phyloP scores from a whole-genome alignment of 768 basidiomycete species.

The Tulasnella sp. region DNA sequence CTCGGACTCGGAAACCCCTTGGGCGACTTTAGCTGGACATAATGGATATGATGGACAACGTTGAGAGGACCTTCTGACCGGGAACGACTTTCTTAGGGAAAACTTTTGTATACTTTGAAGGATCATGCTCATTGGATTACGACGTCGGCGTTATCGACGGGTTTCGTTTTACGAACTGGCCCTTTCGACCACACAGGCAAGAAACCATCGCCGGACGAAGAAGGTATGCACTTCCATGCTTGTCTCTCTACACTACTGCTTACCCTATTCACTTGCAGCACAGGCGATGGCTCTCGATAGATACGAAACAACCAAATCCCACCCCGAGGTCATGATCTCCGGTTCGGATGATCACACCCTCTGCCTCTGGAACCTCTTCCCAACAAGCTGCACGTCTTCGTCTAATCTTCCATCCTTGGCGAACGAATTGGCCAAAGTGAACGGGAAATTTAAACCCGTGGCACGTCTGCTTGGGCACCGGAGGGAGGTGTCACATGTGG shows the following conservation, averaged over 20 bases:
- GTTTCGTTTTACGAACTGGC: constrained; percentile 89
- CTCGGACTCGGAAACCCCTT: constrained; percentile 84
- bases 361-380: constrained; percentile 88
- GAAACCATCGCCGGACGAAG: constrained; percentile 66
- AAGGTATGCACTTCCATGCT: constrained; percentile 52
- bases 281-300: constrained; percentile 67
- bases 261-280: constrained; percentile 42
- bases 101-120: constrained; percentile 72
- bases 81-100: constrained; percentile 49
- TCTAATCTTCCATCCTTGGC: neutral
- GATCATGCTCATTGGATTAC: constrained; percentile 99
- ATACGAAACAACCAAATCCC: constrained; percentile 56
- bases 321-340: constrained; percentile 80
- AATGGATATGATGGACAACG: constrained; percentile 48
- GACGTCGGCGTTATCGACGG: constrained; percentile 88
- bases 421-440: constrained; percentile 33
- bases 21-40: constrained; percentile 79
- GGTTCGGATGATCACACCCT: constrained; percentile 98
- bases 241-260: neutral
- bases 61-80: neutral
- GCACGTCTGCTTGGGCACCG: constrained; percentile 90
- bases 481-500: constrained; percentile 86
- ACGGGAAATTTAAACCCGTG: constrained; percentile 54
- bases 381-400: constrained; percentile 28
- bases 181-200: constrained; percentile 87